Evolutionary conservation across 2,329 filamentous ascomycete genomes (phyloP), one percentile per base, ranked within the genome.

Genomic region (Chaetomiaceae sp.): DNA sequence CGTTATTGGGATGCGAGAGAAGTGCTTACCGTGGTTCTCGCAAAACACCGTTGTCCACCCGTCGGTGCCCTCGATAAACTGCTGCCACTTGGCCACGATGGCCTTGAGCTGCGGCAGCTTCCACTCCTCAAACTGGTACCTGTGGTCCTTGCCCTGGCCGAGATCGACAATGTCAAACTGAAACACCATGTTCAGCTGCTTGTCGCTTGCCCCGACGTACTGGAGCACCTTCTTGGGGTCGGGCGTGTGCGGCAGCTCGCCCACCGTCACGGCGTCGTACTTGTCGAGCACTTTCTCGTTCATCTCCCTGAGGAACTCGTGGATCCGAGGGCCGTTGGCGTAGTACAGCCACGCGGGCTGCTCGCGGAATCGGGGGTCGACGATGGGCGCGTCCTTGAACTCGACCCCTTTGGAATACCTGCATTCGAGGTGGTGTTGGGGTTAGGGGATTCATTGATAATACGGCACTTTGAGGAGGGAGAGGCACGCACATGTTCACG

Each of bases 261-360:
- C 85, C 0, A 88, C 83, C 0, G 83, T 87, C 65, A 88, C 79
- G n/a, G 81, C 77, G 50, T 80, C 77, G 63, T 87, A 87, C 40
- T 74, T 67, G 50, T 68, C 68, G 1, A 86, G 68, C 2, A 87
- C 72, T 31, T 74, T 62, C 1, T 71, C 70, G 46, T 82, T 74
- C 79, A 89, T 86, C 63, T 87, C 85, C 3, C 68, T 61, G 17
- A 88, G 66, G 58, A 81, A 87, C 62, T 88, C 83, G 61, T 84
- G 80, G 66, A 89, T 82, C 4, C 79, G 72, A 0, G 85, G 84
- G 0, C 85, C 84, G 58, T 88, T 87, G 65, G 79, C 81, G 60
- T 80, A 86, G 42, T 82, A 69, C n/a, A 73, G 61, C 20, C 68
- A 70, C 0, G 75, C 81, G 0, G 77, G 76, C 58, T 85, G 81